These are phyloP conservation scores for Phytophthora quininea DNA, from an alignment of 352 stramenopile species.

Conservation along the genomic window DNA sequence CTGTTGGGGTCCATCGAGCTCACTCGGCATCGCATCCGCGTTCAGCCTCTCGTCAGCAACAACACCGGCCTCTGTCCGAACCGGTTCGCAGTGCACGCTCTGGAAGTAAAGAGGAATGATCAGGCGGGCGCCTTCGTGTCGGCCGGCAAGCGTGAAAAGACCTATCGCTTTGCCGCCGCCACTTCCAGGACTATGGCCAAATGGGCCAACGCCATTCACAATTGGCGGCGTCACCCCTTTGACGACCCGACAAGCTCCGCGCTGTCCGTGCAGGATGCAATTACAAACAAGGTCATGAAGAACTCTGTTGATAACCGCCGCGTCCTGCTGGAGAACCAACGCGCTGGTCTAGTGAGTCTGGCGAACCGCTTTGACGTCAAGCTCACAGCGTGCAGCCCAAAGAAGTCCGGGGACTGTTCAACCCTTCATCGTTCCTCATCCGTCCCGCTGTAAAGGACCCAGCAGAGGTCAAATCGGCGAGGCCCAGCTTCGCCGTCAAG, in stretches of 20 bases:
- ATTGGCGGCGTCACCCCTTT: slow-evolving; percentile 74
- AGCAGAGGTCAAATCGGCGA: slow-evolving; percentile 19
- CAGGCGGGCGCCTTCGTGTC: slow-evolving; percentile 46
- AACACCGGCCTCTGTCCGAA: slow-evolving; percentile 64
- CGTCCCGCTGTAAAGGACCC: slow-evolving; percentile 16
- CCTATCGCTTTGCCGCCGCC: slow-evolving; percentile 57
- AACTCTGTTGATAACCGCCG: slow-evolving; percentile 17
- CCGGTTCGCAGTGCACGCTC: slow-evolving; percentile 58
- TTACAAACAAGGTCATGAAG: slow-evolving; percentile 24
- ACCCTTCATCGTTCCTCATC: slow-evolving; percentile 21
- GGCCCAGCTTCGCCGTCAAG: slow-evolving; percentile 30
- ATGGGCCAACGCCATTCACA: slow-evolving; percentile 76
- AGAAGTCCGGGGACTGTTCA: slow-evolving; percentile 26
- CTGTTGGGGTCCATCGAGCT: slow-evolving; percentile 54
- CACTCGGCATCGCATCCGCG: slow-evolving; percentile 67
- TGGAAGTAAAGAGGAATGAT: slow-evolving; percentile 63
- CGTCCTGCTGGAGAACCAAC: slow-evolving; percentile 33
- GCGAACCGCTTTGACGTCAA: slow-evolving; percentile 61
- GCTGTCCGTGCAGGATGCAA: slow-evolving; percentile 35
- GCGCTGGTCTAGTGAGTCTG: slow-evolving; percentile 31
- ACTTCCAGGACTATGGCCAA: slow-evolving; percentile 60
- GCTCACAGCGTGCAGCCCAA: slow-evolving; percentile 19
- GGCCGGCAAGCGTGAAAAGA: slow-evolving; percentile 36
- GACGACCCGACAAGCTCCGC: slow-evolving; percentile 48
- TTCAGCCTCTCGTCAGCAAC: slow-evolving; percentile 48